These are phyloP conservation scores for Saussurea involucrata DNA, from an alignment of 129 eudicot genomes.

Conservation along the genomic window DNA sequence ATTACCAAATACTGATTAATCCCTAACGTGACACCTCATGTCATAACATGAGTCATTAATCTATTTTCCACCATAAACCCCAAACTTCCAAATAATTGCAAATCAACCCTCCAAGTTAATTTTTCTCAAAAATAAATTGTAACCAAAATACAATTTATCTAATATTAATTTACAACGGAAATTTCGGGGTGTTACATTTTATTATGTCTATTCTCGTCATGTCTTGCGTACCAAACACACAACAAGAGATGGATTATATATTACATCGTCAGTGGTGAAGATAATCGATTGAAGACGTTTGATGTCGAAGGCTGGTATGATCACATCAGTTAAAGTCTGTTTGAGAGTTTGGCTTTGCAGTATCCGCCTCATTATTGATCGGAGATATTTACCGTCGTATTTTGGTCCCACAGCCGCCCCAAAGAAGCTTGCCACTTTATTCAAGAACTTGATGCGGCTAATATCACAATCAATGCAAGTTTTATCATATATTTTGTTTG, in stretches of 20 bases:
- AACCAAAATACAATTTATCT: too few species aligned
- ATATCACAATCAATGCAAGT: conserved; percentile 1
- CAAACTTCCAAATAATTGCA: too few species aligned
- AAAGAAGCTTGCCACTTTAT: conserved; percentile 24
- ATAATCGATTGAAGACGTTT: conserved; percentile 47
- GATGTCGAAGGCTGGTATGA: conserved; percentile 56
- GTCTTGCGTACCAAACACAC: not conserved
- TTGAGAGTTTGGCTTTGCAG: conserved; percentile 33
- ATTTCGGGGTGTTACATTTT: too few species aligned
- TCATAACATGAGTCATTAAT: too few species aligned
- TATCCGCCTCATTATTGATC: conserved; percentile 21
- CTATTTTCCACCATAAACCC: too few species aligned
- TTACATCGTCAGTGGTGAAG: conserved; percentile 45
- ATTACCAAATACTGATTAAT: too few species aligned
- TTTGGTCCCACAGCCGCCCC: conserved; percentile 41
- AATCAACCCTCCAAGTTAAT: too few species aligned
- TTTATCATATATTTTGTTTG: not conserved
- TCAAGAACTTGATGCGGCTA: conserved; percentile 34
- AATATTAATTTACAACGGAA: too few species aligned
- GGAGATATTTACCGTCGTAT: conserved; percentile 46
- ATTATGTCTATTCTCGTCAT: not conserved
- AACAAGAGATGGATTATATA: not conserved
- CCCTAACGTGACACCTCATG: too few species aligned
- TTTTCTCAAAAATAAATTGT: too few species aligned
- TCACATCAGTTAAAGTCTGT: conserved; percentile 36